Conservation (phyloP, 2,329 filamentous ascomycete species). For the Aspergillus clavatus region DNA sequence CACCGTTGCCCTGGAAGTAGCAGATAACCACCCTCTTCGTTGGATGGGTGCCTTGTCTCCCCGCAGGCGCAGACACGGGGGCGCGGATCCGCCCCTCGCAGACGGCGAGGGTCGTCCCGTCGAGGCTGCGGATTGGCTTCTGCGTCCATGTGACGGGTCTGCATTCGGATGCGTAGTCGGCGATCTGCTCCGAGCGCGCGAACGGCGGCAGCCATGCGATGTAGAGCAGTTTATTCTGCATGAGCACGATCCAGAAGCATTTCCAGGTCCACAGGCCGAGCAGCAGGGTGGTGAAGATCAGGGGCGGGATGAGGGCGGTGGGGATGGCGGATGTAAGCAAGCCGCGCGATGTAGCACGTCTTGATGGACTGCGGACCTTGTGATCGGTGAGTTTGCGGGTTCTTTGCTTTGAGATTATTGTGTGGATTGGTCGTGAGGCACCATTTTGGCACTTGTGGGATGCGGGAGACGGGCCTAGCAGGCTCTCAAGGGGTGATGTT, state of each 20-base stretch:
- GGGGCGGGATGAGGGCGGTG: slow-evolving; percentile 57
- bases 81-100: slow-evolving; percentile 64
- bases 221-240: slow-evolving; percentile 79
- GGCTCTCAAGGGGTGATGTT: too few species aligned
- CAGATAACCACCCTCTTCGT: slow-evolving; percentile 20
- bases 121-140: slow-evolving; percentile 37
- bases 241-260: slow-evolving; percentile 68
- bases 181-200: slow-evolving; percentile 61
- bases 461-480: too few species aligned
- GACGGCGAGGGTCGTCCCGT: slow-evolving; percentile 47
- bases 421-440: too few species aligned
- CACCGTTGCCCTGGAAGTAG: slow-evolving; percentile 33
- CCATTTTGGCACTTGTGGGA: too few species aligned
- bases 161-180: slow-evolving; percentile 58
- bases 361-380: too few species aligned
- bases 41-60: too few species aligned
- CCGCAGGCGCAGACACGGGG: background rate
- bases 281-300: slow-evolving; percentile 62
- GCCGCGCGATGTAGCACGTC: slow-evolving; percentile 5
- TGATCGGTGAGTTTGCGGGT: too few species aligned
- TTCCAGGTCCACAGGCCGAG: slow-evolving; percentile 59
- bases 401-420: too few species aligned
- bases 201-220: slow-evolving; percentile 72
- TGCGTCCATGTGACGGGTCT: slow-evolving; percentile 64
- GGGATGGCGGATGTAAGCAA: slow-evolving; percentile 32